phyloP scores from a whole-genome alignment of 1,284 basidiomycete species.

The Trametes versicolor region DNA sequence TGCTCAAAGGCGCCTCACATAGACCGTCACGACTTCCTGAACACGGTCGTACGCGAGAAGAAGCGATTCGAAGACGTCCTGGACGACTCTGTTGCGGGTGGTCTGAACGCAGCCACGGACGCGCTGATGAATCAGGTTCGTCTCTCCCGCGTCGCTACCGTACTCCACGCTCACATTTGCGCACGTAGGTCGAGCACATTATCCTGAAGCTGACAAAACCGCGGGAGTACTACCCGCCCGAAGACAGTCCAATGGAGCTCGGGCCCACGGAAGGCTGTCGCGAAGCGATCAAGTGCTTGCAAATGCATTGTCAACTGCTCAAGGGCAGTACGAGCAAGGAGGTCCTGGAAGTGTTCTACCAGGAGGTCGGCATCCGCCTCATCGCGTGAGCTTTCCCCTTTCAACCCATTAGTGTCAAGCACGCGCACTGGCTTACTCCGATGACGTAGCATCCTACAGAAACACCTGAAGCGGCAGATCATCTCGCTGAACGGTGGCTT shows the following conservation, averaged over 20 bases:
- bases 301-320: conserved; percentile 90
- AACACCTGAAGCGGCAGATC: conserved; percentile 96
- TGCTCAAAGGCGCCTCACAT: conserved; percentile 78
- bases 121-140: conserved; percentile 93
- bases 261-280: conserved; percentile 88
- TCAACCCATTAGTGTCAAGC: neutral
- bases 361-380: conserved; percentile 94
- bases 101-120: conserved; percentile 94
- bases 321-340: conserved; percentile 96
- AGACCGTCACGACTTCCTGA: conserved; percentile 93
- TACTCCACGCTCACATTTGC: neutral
- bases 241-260: conserved; percentile 79
- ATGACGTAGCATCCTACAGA: conserved; percentile 84
- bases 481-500: conserved; percentile 95
- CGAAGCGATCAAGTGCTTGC: conserved; percentile 87
- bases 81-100: conserved; percentile 93
- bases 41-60: conserved; percentile 94
- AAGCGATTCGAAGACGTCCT: conserved; percentile 93
- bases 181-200: conserved; percentile 87
- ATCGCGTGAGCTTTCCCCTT: conserved; percentile 70
- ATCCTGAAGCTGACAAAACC: conserved; percentile 86
- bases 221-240: conserved; percentile 90
- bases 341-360: conserved; percentile 96
- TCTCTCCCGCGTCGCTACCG: neutral
- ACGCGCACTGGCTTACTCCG: neutral